phyloP scores from a whole-genome alignment of 495 filamentous ascomycete genomes.

The Penicillium macrosclerotiorum region DNA sequence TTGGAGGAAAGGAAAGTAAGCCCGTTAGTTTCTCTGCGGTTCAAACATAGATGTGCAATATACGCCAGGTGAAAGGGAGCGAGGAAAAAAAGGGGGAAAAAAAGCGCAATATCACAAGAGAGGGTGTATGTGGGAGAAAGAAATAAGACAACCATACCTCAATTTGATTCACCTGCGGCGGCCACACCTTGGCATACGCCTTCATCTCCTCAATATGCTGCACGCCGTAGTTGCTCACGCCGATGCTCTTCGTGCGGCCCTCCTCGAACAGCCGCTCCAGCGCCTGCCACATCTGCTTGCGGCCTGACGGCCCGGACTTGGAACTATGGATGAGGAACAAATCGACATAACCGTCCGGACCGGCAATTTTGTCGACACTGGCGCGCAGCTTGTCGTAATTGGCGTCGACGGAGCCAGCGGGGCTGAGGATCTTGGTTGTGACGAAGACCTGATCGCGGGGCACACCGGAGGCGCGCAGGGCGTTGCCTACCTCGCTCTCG shows the following conservation, averaged over 20 bases:
- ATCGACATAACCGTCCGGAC: conserved; percentile 64
- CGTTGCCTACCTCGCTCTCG: conserved; percentile 63
- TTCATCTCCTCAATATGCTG: conserved; percentile 62
- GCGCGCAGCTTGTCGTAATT: conserved; percentile 58
- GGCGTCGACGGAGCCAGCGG: conserved; percentile 53
- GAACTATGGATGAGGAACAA: conserved; percentile 69
- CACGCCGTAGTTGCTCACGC: conserved; percentile 69
- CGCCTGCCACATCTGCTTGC: conserved; percentile 64
- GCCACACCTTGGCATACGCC: conserved; percentile 58
- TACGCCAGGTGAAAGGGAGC: not conserved
- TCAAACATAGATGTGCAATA: too few species aligned
- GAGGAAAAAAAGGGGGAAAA: not conserved
- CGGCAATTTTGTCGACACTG: conserved; percentile 60
- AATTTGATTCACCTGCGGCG: conserved; percentile 69
- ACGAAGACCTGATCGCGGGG: conserved; percentile 60
- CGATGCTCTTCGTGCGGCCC: conserved; percentile 60
- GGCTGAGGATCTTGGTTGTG: conserved; percentile 63
- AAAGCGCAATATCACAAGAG: too few species aligned
- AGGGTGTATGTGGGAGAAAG: too few species aligned
- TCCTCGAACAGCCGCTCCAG: conserved; percentile 59
- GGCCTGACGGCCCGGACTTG: conserved; percentile 46
- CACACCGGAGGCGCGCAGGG: conserved; percentile 52
- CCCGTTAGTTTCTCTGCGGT: too few species aligned
- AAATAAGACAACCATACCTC: conserved; percentile 43
- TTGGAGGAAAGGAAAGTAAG: not conserved